Evolutionary conservation across 495 filamentous ascomycete genomes (phyloP).

Genomic region (Penicillium argentinense): DNA sequence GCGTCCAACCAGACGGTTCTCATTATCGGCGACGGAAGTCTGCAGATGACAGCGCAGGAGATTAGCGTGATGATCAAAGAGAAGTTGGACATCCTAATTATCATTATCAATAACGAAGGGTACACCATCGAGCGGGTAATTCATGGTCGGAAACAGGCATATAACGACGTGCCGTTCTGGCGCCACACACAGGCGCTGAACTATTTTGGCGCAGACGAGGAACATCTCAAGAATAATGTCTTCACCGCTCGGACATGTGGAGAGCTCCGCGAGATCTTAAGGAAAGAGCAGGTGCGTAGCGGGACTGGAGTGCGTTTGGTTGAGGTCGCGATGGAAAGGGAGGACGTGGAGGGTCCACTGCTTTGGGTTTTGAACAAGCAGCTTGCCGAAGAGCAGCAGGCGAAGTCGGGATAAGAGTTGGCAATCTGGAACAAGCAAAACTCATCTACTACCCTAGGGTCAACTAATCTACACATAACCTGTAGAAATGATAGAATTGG

Average conservation of each 20-base stretch:
- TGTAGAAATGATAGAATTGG: neutral
- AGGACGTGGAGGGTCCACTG: slow-evolving; percentile 41
- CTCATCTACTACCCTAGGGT: neutral
- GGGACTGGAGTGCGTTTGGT: slow-evolving; percentile 44
- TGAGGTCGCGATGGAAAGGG: slow-evolving; percentile 46
- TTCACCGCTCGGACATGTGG: slow-evolving; percentile 35
- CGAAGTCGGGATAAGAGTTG: neutral
- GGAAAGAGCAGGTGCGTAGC: slow-evolving; percentile 29
- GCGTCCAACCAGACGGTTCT: slow-evolving; percentile 51
- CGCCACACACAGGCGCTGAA: slow-evolving; percentile 48
- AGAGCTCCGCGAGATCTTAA: slow-evolving; percentile 36
- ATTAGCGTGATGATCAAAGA: slow-evolving; percentile 73
- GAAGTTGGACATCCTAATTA: slow-evolving; percentile 67
- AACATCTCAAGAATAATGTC: slow-evolving; percentile 22
- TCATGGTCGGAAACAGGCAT: slow-evolving; percentile 68
- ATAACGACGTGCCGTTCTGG: slow-evolving; percentile 74
- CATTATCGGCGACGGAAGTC: slow-evolving; percentile 79
- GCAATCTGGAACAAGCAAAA: too few relatives aligned
- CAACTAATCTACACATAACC: too few relatives aligned
- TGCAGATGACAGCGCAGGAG: slow-evolving; percentile 79
- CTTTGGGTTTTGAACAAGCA: slow-evolving; percentile 27
- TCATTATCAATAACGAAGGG: slow-evolving; percentile 74
- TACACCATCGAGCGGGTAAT: slow-evolving; percentile 76
- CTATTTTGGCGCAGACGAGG: slow-evolving; percentile 44
- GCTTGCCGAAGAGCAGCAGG: slow-evolving; percentile 20